A percentile compares a stretch with the other conserved stretches of the same genome.
These are phyloP conservation scores for Piromyces sp. DNA, from an alignment of 192 early-diverging fungal species.

Conservation along the genomic window DNA sequence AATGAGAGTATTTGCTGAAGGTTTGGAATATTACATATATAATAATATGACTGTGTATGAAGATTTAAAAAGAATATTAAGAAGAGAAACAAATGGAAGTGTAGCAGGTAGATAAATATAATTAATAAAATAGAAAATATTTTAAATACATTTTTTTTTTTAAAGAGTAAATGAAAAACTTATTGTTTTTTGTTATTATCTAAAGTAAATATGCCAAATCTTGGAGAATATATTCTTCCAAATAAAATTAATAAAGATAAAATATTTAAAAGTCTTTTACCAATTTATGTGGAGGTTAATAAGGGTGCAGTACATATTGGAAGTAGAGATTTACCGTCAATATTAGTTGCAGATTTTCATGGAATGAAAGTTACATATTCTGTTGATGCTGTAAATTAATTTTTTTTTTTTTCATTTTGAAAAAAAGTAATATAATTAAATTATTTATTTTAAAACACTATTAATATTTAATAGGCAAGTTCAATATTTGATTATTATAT, in stretches of 20 bases:
- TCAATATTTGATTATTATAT: not conserved
- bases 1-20: not conserved
- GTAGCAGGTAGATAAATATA: not conserved
- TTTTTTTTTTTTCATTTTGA: not conserved
- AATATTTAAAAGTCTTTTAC: not conserved
- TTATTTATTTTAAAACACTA: too few relatives aligned
- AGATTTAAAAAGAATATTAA: not conserved
- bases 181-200: not conserved
- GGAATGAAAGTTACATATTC: not conserved
- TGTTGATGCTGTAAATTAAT: not conserved
- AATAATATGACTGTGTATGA: not conserved
- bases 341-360: not conserved
- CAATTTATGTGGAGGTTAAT: not conserved
- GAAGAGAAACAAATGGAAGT: not conserved
- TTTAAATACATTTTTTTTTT: too few relatives aligned
- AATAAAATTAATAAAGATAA: not conserved
- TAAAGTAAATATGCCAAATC: not conserved
- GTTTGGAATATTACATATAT: not conserved
- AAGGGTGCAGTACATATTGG: not conserved
- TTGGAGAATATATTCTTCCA: not conserved
- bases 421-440: too few relatives aligned
- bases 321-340: not conserved
- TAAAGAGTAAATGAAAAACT: too few relatives aligned
- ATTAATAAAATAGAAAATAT: too few relatives aligned
- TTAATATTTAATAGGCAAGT: not conserved